Evolutionary conservation across 768 basidiomycete species (phyloP).

Genomic region (Lentinus tigrinus): DNA sequence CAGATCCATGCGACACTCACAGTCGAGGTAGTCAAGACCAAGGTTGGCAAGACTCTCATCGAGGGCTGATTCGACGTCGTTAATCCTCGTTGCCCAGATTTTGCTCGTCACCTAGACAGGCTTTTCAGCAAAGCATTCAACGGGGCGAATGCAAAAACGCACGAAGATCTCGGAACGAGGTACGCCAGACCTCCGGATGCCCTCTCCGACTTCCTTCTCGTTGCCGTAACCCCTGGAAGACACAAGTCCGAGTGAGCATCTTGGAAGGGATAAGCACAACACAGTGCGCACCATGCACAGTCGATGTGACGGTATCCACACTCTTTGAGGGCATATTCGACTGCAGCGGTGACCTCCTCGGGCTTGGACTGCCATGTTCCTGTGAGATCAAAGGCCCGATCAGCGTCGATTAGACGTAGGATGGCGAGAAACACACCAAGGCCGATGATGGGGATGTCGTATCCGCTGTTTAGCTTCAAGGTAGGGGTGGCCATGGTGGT

Average conservation of each 20-base stretch:
- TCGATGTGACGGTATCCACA: slow-evolving; percentile 77
- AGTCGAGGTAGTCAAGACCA: slow-evolving; percentile 83
- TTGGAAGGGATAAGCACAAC: neutral
- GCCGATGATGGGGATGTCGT: slow-evolving; percentile 54
- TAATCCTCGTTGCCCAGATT: slow-evolving; percentile 67
- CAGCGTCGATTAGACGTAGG: slow-evolving; percentile 1
- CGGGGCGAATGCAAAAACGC: slow-evolving; percentile 23
- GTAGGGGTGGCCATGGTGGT: slow-evolving; percentile 30
- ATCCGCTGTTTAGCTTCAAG: slow-evolving; percentile 62
- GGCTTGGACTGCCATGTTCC: slow-evolving; percentile 83
- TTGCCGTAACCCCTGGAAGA: slow-evolving; percentile 66
- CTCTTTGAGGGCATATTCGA: slow-evolving; percentile 69
- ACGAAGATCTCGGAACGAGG: slow-evolving; percentile 73
- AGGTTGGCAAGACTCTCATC: slow-evolving; percentile 76
- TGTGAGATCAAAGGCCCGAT: slow-evolving; percentile 28
- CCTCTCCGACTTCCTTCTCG: slow-evolving; percentile 81
- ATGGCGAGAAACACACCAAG: slow-evolving; percentile 43
- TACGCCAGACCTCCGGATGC: slow-evolving; percentile 74
- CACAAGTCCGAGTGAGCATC: neutral
- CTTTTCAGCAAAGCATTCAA: no score
- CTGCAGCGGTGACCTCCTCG: slow-evolving; percentile 70
- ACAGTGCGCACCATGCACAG: slow-evolving; percentile 52
- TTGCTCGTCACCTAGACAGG: slow-evolving; percentile 63
- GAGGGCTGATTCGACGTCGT: slow-evolving; percentile 69
- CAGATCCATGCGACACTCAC: slow-evolving; percentile 46